A percentile compares a stretch with the other conserved stretches of the same genome.
These are phyloP conservation scores for Harringtonia aguacate DNA, from an alignment of 2,329 filamentous ascomycete species.

Conservation along the genomic window DNA sequence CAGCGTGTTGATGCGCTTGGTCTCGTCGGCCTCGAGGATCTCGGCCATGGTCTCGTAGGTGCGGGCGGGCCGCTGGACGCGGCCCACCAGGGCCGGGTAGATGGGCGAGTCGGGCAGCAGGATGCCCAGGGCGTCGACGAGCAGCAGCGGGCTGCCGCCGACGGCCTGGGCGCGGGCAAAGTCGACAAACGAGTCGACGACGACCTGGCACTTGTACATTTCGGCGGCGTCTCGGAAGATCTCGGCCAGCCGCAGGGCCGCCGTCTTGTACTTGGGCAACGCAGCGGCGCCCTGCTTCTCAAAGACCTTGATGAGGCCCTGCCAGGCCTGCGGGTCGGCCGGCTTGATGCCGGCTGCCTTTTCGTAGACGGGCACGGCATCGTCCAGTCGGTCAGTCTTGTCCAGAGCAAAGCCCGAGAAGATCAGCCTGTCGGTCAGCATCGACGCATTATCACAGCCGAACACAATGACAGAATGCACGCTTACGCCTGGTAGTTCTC, in stretches of 20 bases:
- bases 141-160: conserved; percentile 57
- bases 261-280: conserved; percentile 63
- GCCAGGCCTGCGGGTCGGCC: conserved; percentile 76
- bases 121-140: conserved; percentile 64
- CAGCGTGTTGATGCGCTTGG: conserved; percentile 76
- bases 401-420: conserved; percentile 80
- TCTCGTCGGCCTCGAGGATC: conserved; percentile 77
- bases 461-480: not conserved
- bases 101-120: conserved; percentile 72
- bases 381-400: conserved; percentile 59
- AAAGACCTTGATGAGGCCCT: conserved; percentile 77
- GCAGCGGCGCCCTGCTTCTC: conserved; percentile 63
- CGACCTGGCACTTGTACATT: conserved; percentile 51
- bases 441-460: not conserved
- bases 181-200: conserved; percentile 69
- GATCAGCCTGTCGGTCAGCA: conserved; percentile 39
- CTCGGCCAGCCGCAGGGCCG: conserved; percentile 61
- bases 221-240: conserved; percentile 61
- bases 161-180: conserved; percentile 66
- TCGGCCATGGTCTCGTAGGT: conserved; percentile 78
- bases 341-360: conserved; percentile 62
- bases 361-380: conserved; percentile 67
- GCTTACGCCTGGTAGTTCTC: conserved; percentile 73
- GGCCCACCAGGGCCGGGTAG: conserved; percentile 74
- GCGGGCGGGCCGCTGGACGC: conserved; percentile 65